phyloP scores from a whole-genome alignment of 352 stramenopile genomes.

The Phytophthora agathidicida region DNA sequence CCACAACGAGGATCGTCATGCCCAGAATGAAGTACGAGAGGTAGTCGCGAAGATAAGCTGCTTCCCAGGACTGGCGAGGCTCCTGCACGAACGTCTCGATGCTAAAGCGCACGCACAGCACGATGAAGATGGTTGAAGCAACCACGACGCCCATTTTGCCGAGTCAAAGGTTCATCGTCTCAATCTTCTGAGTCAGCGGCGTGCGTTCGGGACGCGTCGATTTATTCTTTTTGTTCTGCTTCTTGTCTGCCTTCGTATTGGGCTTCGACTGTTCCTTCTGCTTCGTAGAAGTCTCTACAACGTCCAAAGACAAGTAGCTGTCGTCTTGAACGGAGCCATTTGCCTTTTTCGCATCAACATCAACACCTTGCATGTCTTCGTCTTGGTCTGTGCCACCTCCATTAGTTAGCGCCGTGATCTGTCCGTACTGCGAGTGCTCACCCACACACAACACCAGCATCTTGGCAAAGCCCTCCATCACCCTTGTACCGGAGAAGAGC shows the following conservation, averaged over 20 bases:
- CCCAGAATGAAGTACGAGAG: conserved; percentile 89
- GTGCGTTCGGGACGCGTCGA: conserved; percentile 30
- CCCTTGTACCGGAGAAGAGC: conserved; percentile 90
- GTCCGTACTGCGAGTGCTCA: conserved; percentile 87
- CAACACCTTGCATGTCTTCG: conserved; percentile 19
- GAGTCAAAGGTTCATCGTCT: conserved; percentile 71
- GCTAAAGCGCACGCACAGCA: conserved; percentile 57
- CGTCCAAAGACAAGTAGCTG: conserved; percentile 25
- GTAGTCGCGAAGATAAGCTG: conserved; percentile 48
- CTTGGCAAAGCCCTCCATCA: conserved; percentile 85
- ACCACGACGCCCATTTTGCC: conserved; percentile 66
- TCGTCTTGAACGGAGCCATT: conserved; percentile 39
- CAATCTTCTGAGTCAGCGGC: conserved; percentile 83
- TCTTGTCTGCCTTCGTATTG: conserved; percentile 12
- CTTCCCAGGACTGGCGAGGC: conserved; percentile 41
- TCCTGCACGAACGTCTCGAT: conserved; percentile 65
- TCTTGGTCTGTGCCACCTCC: conserved; percentile 26
- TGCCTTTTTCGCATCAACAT: not conserved
- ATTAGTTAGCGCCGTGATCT: conserved; percentile 81
- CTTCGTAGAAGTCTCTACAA: conserved; percentile 12
- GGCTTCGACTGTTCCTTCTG: conserved; percentile 1
- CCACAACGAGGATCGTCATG: conserved; percentile 82
- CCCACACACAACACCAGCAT: conserved; percentile 94
- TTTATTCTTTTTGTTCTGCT: conserved; percentile 14
- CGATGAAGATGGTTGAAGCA: conserved; percentile 67